These are phyloP conservation scores for Oxyria digyna DNA, from an alignment of 148 eudicot species.

Conservation along the genomic window DNA sequence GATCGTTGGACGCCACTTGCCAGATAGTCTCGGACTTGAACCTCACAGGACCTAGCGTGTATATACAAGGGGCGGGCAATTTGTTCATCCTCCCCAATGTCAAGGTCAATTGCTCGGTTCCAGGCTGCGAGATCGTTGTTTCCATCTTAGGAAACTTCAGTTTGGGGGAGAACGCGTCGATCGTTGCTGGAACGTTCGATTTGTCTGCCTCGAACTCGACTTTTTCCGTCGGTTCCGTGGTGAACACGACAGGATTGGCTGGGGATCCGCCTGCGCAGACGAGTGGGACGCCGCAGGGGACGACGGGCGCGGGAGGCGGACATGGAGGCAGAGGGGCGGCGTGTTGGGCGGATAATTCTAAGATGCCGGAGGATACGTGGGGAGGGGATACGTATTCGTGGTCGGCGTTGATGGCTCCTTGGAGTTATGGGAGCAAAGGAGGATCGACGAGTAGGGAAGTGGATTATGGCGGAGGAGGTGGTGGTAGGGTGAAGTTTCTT, in stretches of 20 bases:
- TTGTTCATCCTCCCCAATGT: constrained; percentile 64
- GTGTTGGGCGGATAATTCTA: constrained; percentile 44
- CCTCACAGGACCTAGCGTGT: constrained; percentile 45
- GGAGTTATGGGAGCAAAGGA: constrained; percentile 90
- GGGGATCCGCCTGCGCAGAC: constrained; percentile 77
- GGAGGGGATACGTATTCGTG: constrained; percentile 94
- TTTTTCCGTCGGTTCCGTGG: constrained; percentile 46
- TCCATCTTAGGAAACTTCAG: constrained; percentile 67
- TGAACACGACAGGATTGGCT: constrained; percentile 69
- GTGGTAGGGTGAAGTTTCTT: constrained; percentile 57
- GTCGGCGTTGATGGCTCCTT: constrained; percentile 53
- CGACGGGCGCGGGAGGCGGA: constrained; percentile 93
- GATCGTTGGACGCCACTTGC: constrained; percentile 75
- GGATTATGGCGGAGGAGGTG: constrained; percentile 94
- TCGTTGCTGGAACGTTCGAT: constrained; percentile 51
- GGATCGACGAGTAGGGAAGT: constrained; percentile 75
- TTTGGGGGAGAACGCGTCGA: constrained; percentile 55
- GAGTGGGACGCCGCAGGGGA: constrained; percentile 73
- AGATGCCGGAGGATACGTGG: constrained; percentile 80
- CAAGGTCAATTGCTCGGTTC: constrained; percentile 31
- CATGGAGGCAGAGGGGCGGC: constrained; percentile 91
- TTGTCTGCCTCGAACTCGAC: constrained; percentile 47
- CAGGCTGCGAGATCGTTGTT: constrained; percentile 58
- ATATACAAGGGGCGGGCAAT: constrained; percentile 77
- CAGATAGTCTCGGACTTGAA: constrained; percentile 61